Evolutionary conservation across 805 yeast species (phyloP).

Genomic region (Huiozyma naganishii): DNA sequence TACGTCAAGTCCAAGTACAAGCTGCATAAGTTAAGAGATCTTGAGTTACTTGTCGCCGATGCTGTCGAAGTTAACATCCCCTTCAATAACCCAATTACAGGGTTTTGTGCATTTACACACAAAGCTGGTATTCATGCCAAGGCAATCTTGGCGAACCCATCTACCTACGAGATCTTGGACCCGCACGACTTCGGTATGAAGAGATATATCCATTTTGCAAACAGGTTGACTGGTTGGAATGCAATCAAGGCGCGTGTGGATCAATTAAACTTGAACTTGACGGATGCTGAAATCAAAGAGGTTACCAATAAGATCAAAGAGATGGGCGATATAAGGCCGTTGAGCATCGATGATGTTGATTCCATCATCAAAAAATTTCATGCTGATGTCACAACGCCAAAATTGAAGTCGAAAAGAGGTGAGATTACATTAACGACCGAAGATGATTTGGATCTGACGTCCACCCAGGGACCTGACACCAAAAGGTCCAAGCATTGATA

Average conservation of each 20-base stretch:
- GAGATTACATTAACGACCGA: slow-evolving; percentile 7
- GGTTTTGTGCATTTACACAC: slow-evolving; percentile 98
- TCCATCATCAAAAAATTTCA: slow-evolving; percentile 92
- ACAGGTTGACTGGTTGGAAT: slow-evolving; percentile 97
- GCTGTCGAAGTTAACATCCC: slow-evolving; percentile 96
- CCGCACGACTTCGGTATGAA: slow-evolving; percentile 94
- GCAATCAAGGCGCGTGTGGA: slow-evolving; percentile 97
- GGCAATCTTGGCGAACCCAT: slow-evolving; percentile 96
- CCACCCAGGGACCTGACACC: slow-evolving; percentile 19
- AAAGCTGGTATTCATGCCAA: slow-evolving; percentile 99
- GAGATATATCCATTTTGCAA: slow-evolving; percentile 94
- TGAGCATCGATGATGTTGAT: slow-evolving; percentile 94
- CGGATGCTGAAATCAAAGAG: slow-evolving; percentile 91
- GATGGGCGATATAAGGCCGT: slow-evolving; percentile 89
- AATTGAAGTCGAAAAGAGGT: slow-evolving; percentile 22
- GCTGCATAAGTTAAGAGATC: slow-evolving; percentile 88
- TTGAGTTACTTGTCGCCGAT: slow-evolving; percentile 92
- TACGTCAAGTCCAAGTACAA: slow-evolving; percentile 91
- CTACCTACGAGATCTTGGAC: slow-evolving; percentile 93
- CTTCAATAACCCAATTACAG: slow-evolving; percentile 96
- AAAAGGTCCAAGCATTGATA: slow-evolving; percentile 21
- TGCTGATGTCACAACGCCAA: slow-evolving; percentile 56
- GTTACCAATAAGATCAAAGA: slow-evolving; percentile 88
- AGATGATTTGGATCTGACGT: slow-evolving; percentile 3
- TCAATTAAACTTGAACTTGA: slow-evolving; percentile 79